phyloP scores from a whole-genome alignment of 2,329 filamentous ascomycete species.

The Cladosporium sp. region DNA sequence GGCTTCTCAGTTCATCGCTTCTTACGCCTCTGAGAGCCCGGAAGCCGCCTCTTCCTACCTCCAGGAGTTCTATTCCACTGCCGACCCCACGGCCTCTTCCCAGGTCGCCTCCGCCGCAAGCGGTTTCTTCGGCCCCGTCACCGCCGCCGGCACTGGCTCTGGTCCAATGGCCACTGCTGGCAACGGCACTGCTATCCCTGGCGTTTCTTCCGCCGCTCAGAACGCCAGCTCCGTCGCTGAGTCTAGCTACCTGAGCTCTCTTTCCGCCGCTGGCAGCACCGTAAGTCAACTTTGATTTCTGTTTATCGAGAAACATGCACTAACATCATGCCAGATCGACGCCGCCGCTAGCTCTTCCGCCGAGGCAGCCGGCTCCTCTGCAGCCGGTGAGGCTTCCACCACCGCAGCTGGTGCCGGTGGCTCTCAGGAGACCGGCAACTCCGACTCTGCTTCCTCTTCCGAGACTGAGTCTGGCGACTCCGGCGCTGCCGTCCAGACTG shows the following conservation, averaged over 20 bases:
- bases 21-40: constrained; percentile 5
- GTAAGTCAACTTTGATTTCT: not conserved
- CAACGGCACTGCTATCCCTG: not conserved
- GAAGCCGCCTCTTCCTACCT: constrained; percentile 6
- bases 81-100: constrained; percentile 7
- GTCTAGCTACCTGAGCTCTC: constrained; percentile 10
- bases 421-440: not conserved
- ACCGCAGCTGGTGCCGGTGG: not conserved
- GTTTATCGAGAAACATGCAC: not conserved
- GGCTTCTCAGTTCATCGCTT: not conserved
- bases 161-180: constrained; percentile 6
- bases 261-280: constrained; percentile 7
- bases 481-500: constrained; percentile 5
- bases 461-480: constrained; percentile 5
- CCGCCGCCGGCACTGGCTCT: not conserved
- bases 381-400: not conserved
- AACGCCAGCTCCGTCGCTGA: not conserved
- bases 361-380: constrained; percentile 3
- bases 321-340: constrained; percentile 2
- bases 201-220: not conserved
- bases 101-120: constrained; percentile 1
- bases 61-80: constrained; percentile 1
- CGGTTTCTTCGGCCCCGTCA: constrained; percentile 2
- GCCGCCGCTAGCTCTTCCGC: constrained; percentile 1
- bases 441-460: not conserved